These are phyloP conservation scores for Trypanosomatidae sp. DNA, from an alignment of 208 protist species.

Conservation along the genomic window DNA sequence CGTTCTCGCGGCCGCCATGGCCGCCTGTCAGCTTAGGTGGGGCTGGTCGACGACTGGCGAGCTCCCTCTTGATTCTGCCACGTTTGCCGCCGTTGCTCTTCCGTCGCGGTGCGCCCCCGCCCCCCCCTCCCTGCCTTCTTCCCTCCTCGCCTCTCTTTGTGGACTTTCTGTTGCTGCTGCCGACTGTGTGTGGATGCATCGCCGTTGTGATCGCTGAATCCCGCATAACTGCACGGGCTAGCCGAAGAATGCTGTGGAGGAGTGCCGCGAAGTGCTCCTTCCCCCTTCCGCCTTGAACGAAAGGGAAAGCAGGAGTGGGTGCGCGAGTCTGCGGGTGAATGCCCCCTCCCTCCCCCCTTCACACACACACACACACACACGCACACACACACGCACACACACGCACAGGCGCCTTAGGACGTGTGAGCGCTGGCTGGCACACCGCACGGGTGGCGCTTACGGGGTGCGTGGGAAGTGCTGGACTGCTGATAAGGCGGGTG, in stretches of 20 bases:
- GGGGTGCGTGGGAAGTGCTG: neutral
- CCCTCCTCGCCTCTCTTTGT: neutral
- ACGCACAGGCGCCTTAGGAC: no score
- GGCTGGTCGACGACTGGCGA: neutral
- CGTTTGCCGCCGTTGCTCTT: neutral
- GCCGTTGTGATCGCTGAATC: neutral
- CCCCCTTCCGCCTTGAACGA: neutral
- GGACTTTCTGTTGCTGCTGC: neutral
- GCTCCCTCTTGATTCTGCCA: constrained; percentile 8
- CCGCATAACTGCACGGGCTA: neutral
- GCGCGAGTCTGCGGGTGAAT: neutral
- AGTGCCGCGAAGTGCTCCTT: neutral
- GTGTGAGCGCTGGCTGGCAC: no score
- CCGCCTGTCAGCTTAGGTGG: neutral
- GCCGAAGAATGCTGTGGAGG: neutral
- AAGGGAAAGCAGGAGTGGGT: neutral
- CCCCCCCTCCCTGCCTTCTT: neutral
- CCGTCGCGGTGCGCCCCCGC: neutral
- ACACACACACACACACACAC: neutral
- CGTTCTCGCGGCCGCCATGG: neutral
- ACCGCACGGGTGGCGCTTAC: neutral
- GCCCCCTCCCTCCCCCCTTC: neutral
- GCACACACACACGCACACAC: neutral
- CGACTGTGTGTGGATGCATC: neutral
- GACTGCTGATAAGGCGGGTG: neutral